These are phyloP conservation scores for Calonectria pseudoturangicola DNA, from an alignment of 2,329 filamentous ascomycete genomes.

Conservation along the genomic window DNA sequence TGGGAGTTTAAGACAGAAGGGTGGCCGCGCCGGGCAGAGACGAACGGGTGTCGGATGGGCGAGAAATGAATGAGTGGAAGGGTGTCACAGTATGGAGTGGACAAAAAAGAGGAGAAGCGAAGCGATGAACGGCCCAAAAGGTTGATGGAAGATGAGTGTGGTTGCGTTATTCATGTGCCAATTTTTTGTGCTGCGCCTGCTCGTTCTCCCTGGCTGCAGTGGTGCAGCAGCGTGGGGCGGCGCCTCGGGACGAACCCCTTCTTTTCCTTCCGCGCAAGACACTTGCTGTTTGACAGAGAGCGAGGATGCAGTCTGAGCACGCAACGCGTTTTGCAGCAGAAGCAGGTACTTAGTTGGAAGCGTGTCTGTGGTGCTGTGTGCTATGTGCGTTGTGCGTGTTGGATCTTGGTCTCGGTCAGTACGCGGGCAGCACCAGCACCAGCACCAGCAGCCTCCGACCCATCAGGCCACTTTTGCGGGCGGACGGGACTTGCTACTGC, in stretches of 20 bases:
- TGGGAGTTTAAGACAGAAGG: constrained; percentile 13
- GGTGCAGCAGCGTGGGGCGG: constrained; percentile 31
- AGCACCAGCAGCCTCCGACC: background rate
- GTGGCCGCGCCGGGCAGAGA: constrained; percentile 1
- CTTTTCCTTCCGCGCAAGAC: constrained; percentile 1
- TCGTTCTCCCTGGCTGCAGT: constrained; percentile 37
- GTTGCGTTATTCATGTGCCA: constrained; percentile 50
- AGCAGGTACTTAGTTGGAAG: background rate
- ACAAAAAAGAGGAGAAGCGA: constrained; percentile 40
- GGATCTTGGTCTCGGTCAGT: background rate
- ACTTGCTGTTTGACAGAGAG: constrained; percentile 6
- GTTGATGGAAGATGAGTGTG: constrained; percentile 7
- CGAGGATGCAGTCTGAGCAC: background rate
- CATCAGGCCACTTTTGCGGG: constrained; percentile 16
- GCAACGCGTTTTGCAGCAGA: background rate
- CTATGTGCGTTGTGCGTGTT: background rate
- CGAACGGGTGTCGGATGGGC: constrained; percentile 9
- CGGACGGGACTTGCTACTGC: background rate
- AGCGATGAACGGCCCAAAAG: constrained; percentile 11
- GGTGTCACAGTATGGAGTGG: constrained; percentile 25
- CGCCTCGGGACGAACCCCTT: constrained; percentile 34
- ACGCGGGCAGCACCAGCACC: no score
- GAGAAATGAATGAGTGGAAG: constrained; percentile 27
- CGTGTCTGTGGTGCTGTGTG: background rate
- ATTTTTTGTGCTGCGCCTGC: constrained; percentile 43